Evolutionary conservation across 1,284 basidiomycete genomes (phyloP).

Genomic region (Lentinula novae-zelandiae): DNA sequence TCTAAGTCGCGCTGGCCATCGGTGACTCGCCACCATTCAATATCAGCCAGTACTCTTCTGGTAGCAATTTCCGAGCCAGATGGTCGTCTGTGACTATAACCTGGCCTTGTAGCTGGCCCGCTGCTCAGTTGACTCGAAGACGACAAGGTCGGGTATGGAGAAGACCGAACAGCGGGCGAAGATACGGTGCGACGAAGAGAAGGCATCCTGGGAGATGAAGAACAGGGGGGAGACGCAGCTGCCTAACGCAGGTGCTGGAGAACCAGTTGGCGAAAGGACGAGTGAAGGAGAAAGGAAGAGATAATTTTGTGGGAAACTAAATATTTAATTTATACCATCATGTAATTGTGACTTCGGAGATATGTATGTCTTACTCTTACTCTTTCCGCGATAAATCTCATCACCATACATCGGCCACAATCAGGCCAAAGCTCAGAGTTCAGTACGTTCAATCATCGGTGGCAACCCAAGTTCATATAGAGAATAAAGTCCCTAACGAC

Average conservation of each 20-base stretch:
- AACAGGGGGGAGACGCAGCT: conserved; percentile 5
- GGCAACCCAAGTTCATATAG: neutral
- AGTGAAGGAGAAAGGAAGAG: conserved; percentile 1
- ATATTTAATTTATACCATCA: conserved; percentile 2
- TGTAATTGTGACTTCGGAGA: neutral
- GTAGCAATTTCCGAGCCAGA: conserved; percentile 59
- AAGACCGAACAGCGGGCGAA: conserved; percentile 57
- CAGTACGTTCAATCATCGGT: neutral
- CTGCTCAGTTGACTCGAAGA: conserved; percentile 24
- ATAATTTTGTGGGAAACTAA: neutral
- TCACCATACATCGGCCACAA: neutral
- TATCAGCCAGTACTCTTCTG: conserved; percentile 73
- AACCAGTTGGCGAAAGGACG: neutral
- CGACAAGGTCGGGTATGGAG: conserved; percentile 51
- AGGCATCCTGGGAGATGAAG: conserved; percentile 46
- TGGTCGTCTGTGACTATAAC: conserved; percentile 52
- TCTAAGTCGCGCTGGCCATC: conserved; percentile 60
- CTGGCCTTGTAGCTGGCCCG: conserved; percentile 30
- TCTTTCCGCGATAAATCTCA: neutral
- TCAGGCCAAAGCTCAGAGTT: neutral
- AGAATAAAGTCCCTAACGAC: neutral
- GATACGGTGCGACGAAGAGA: conserved; percentile 74
- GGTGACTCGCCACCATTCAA: conserved; percentile 79
- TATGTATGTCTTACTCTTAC: neutral
- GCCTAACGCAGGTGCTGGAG: conserved; percentile 13